phyloP scores from a whole-genome alignment of 2,329 filamentous ascomycete species.

The Alternaria rosae region DNA sequence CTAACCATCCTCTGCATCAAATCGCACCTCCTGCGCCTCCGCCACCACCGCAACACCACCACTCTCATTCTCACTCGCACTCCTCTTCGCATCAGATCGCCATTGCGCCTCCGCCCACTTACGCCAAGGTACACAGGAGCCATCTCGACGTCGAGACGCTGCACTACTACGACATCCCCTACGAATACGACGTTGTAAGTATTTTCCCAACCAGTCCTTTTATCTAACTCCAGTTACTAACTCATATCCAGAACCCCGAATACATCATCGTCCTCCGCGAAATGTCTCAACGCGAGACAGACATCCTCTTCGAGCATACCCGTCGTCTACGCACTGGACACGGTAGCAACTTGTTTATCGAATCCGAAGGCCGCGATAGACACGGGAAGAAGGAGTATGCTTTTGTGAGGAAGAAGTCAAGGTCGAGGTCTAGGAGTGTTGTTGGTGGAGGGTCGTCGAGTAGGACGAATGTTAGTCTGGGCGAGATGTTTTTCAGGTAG shows the following conservation, averaged over 20 bases:
- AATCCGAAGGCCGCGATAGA: slow-evolving; percentile 48
- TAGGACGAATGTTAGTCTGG: slow-evolving; percentile 39
- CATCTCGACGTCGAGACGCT: slow-evolving; percentile 57
- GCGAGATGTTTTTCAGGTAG: slow-evolving; percentile 43
- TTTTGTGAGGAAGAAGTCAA: slow-evolving; percentile 51
- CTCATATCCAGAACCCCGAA: slow-evolving; percentile 46
- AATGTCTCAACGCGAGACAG: slow-evolving; percentile 57
- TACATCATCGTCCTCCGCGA: slow-evolving; percentile 61
- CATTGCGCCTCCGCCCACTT: slow-evolving; percentile 49
- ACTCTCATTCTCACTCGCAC: background rate
- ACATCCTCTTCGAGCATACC: slow-evolving; percentile 60
- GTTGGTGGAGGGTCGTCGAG: slow-evolving; percentile 38
- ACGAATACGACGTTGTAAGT: slow-evolving; percentile 58
- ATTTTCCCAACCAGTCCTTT: background rate
- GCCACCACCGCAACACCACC: slow-evolving; percentile 6
- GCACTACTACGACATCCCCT: slow-evolving; percentile 58
- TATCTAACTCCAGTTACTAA: slow-evolving; percentile 1
- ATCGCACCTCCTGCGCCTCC: slow-evolving; percentile 1
- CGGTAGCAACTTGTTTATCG: slow-evolving; percentile 51
- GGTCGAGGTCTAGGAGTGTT: slow-evolving; percentile 41
- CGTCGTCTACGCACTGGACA: slow-evolving; percentile 50
- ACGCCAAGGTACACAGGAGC: slow-evolving; percentile 57
- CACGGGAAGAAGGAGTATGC: slow-evolving; percentile 55
- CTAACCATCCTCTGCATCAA: slow-evolving; percentile 40
- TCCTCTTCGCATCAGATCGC: slow-evolving; percentile 17